These are phyloP conservation scores for Amphibolis antarctica DNA, from an alignment of 106 monocot genomes.

Conservation along the genomic window DNA sequence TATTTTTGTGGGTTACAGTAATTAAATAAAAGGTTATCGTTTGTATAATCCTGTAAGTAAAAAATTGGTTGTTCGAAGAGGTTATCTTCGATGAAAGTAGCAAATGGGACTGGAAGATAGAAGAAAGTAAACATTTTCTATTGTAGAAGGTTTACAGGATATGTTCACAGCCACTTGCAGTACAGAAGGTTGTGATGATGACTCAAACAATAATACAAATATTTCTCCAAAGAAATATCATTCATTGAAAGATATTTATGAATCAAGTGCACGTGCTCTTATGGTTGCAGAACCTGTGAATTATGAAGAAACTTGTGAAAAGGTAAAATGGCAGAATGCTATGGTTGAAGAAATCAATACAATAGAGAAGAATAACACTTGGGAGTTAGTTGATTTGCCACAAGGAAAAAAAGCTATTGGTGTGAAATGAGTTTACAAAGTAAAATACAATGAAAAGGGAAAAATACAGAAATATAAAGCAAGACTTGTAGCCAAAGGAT, in stretches of 20 bases:
- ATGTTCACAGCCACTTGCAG: no score
- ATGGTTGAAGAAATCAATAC: not conserved
- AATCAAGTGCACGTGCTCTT: not conserved
- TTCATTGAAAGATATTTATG: not conserved
- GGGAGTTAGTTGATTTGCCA: not conserved
- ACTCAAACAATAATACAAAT: no score
- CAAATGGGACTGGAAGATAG: no score
- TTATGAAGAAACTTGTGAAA: not conserved
- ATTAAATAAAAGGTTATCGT: not conserved
- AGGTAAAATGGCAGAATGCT: not conserved
- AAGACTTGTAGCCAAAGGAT: slow-evolving; percentile 1
- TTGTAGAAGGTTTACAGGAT: no score
- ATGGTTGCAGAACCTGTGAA: not conserved
- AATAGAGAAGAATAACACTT: not conserved
- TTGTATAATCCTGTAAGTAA: not conserved
- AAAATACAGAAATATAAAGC: not conserved
- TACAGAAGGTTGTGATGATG: no score
- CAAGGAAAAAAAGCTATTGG: not conserved
- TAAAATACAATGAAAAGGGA: not conserved
- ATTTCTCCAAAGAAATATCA: not conserved
- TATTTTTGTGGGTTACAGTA: not conserved
- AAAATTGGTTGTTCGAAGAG: no score
- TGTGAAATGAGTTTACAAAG: not conserved
- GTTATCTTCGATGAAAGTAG: no score
- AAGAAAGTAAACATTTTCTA: no score